Conservation (phyloP, 2,329 filamentous ascomycete species). For the Apiospora aurea region DNA sequence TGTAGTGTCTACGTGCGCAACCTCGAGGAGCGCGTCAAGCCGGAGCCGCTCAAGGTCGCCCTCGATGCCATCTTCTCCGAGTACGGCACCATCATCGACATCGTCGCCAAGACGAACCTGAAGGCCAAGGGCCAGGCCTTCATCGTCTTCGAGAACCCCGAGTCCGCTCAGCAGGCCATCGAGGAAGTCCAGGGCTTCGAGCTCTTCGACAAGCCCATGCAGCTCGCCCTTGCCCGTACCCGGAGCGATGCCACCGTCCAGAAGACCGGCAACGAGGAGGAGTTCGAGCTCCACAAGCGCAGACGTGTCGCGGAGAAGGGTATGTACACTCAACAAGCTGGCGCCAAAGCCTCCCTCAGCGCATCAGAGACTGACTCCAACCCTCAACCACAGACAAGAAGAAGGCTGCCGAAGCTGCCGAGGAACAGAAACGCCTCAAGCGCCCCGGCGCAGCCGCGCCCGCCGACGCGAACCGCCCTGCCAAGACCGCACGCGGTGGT, state of each 20-base stretch:
- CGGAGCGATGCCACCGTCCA: conserved; percentile 88
- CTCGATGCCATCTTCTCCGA: conserved; percentile 83
- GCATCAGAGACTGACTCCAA: background rate
- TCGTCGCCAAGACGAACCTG: conserved; percentile 87
- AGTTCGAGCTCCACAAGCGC: conserved; percentile 86
- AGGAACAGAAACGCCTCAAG: conserved; percentile 80
- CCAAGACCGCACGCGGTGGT: conserved; percentile 75
- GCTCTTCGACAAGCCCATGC: conserved; percentile 90
- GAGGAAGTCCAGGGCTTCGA: conserved; percentile 93
- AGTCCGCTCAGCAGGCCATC: conserved; percentile 80
- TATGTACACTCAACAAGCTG: conserved; percentile 47
- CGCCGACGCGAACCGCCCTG: conserved; percentile 60
- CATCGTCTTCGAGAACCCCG: conserved; percentile 84
- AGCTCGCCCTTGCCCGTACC: conserved; percentile 80
- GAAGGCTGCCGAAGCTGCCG: conserved; percentile 81
- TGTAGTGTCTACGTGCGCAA: conserved; percentile 76
- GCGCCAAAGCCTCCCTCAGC: background rate
- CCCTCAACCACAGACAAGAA: conserved; percentile 63
- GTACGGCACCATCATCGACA: conserved; percentile 84
- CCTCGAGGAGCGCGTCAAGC: conserved; percentile 90
- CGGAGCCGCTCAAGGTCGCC: conserved; percentile 75
- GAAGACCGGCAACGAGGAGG: conserved; percentile 75
- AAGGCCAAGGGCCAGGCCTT: conserved; percentile 97
- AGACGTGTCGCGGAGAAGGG: conserved; percentile 89
- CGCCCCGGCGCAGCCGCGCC: conserved; percentile 58